These are phyloP conservation scores for Psilocybe cubensis DNA, from an alignment of 768 basidiomycete genomes.

Conservation along the genomic window DNA sequence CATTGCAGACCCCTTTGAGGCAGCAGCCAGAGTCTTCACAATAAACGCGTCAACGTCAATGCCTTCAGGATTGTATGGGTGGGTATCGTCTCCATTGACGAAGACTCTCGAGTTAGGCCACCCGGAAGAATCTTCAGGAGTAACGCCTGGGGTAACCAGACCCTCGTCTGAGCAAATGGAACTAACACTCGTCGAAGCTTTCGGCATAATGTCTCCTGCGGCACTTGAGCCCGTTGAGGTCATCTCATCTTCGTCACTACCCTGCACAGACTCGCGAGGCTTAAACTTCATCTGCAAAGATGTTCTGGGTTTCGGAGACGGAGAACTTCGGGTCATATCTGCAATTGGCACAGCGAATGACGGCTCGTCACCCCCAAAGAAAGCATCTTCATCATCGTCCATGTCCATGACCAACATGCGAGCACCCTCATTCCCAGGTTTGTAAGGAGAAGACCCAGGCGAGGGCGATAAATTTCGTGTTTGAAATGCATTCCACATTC, in stretches of 20 bases:
- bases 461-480: slow-evolving; percentile 43
- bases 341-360: slow-evolving; percentile 64
- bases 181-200: slow-evolving; percentile 64
- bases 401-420: slow-evolving; percentile 37
- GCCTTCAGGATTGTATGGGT: slow-evolving; percentile 23
- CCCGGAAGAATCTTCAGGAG: slow-evolving; percentile 55
- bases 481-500: slow-evolving; percentile 47
- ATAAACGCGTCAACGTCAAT: slow-evolving; percentile 73
- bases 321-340: slow-evolving; percentile 57
- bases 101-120: slow-evolving; percentile 60
- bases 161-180: slow-evolving; percentile 67
- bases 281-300: slow-evolving; percentile 69
- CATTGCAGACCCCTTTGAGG: slow-evolving; percentile 50
- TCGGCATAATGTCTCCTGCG: slow-evolving; percentile 45
- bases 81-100: slow-evolving; percentile 44
- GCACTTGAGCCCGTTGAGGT: slow-evolving; percentile 25
- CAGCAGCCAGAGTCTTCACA: slow-evolving; percentile 63
- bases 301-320: slow-evolving; percentile 53
- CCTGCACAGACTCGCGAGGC: slow-evolving; percentile 69
- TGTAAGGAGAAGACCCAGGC: slow-evolving; percentile 52
- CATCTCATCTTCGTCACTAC: slow-evolving; percentile 60
- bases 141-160: slow-evolving; percentile 70
- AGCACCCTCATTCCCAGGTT: slow-evolving; percentile 21
- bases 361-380: slow-evolving; percentile 49
- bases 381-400: slow-evolving; percentile 55